Evolutionary conservation across 306 rosid species (phyloP).

Genomic region (Pterocarpus santalinus): DNA sequence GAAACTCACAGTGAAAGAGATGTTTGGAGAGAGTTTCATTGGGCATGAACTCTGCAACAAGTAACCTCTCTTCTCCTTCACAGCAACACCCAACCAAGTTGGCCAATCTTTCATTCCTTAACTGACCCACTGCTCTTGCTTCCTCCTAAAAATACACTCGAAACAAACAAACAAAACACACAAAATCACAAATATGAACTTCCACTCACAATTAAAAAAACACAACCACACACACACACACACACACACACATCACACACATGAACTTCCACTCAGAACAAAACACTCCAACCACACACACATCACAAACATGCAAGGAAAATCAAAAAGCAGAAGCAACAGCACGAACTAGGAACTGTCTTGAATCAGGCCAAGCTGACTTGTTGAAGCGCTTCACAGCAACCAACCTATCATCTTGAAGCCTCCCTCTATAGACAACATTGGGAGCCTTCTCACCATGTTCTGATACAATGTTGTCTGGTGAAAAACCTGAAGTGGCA

Average conservation of each 20-base stretch:
- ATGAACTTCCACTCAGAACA: neutral
- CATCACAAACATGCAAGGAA: constrained; percentile 27
- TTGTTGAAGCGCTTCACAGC: constrained; percentile 96
- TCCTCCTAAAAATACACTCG: constrained; percentile 67
- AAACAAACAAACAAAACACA: constrained; percentile 20
- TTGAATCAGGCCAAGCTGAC: constrained; percentile 98
- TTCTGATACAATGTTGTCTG: constrained; percentile 92
- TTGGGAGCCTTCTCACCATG: constrained; percentile 99
- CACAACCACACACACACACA: constrained; percentile 35
- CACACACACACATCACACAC: constrained; percentile 15
- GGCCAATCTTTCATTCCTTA: constrained; percentile 79
- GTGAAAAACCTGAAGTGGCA: constrained; percentile 89
- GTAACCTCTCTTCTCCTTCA: constrained; percentile 92
- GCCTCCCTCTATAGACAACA: constrained; percentile 85
- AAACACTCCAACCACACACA: constrained; percentile 33
- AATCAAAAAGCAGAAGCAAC: constrained; percentile 43
- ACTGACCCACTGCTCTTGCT: constrained; percentile 87
- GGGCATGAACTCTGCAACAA: constrained; percentile 97
- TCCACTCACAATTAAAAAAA: constrained; percentile 20
- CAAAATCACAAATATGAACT: neutral
- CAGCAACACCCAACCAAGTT: constrained; percentile 94
- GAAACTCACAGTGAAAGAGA: constrained; percentile 85
- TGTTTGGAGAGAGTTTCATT: constrained; percentile 96
- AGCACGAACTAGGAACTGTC: constrained; percentile 84
- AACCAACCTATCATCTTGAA: constrained; percentile 73